Conservation (phyloP, 495 filamentous ascomycete species). For the Xylaria cubensis region DNA sequence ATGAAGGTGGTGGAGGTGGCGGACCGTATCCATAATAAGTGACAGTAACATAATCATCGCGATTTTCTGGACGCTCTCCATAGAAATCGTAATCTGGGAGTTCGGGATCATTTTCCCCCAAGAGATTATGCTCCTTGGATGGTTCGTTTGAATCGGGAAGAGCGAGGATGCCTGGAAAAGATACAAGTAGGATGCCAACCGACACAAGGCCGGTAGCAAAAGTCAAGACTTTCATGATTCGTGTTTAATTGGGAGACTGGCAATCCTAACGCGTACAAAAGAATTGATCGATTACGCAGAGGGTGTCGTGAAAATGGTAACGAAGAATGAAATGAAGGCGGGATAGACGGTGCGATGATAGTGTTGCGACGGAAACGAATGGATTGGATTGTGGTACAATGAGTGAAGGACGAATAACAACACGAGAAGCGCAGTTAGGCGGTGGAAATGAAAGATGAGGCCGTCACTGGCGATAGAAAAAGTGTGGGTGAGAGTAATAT, state of each 20-base stretch:
- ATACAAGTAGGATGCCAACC: conserved; percentile 42
- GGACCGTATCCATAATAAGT: conserved; percentile 53
- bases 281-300: background rate
- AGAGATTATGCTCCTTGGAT: conserved; percentile 31
- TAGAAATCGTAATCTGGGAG: conserved; percentile 37
- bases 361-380: background rate
- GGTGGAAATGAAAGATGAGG: background rate
- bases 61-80: conserved; percentile 34
- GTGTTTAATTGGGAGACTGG: background rate
- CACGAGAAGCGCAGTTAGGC: background rate
- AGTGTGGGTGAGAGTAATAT: background rate
- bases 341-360: background rate
- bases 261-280: background rate
- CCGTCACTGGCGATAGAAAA: background rate
- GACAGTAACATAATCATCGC: conserved; percentile 45
- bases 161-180: conserved; percentile 38
- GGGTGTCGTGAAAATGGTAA: background rate
- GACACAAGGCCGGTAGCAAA: conserved; percentile 45
- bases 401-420: background rate
- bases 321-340: background rate
- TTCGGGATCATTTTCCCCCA: conserved; percentile 24
- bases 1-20: conserved; percentile 40
- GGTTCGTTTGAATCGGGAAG: conserved; percentile 37
- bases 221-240: conserved; percentile 47
- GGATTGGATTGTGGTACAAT: background rate